Evolutionary conservation across 2,329 filamentous ascomycete genomes (phyloP).

Genomic region (Akanthomyces lecanii): DNA sequence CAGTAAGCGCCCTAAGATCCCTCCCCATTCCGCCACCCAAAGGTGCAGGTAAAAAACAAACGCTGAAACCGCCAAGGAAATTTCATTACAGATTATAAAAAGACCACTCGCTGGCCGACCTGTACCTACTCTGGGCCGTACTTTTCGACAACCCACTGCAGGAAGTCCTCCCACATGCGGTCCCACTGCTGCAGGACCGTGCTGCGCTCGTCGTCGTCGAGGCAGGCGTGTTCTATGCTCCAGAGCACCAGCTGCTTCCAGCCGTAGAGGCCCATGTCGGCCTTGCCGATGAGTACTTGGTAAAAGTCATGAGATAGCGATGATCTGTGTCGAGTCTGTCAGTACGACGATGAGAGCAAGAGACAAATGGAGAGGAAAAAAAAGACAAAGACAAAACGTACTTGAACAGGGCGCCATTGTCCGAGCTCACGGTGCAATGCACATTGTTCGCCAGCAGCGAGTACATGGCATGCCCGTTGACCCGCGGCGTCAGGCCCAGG

Average conservation of each 20-base stretch:
- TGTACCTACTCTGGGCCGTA: conserved; percentile 27
- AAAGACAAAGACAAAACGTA: conserved; percentile 29
- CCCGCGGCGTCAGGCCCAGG: conserved; percentile 61
- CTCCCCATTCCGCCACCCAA: no score
- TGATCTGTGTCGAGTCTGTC: conserved; percentile 43
- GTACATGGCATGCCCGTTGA: conserved; percentile 64
- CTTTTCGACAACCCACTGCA: conserved; percentile 45
- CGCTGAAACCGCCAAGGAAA: not conserved
- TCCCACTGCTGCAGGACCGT: conserved; percentile 44
- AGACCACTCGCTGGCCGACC: not conserved
- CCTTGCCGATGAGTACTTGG: conserved; percentile 66
- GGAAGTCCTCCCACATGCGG: conserved; percentile 54
- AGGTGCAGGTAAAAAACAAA: not conserved
- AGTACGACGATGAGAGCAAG: no score
- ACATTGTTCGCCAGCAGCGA: conserved; percentile 66
- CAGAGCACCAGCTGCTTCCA: conserved; percentile 65
- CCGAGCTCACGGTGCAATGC: conserved; percentile 69
- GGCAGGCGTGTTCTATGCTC: conserved; percentile 59
- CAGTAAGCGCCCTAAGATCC: no score
- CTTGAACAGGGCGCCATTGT: conserved; percentile 71
- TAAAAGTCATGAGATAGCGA: conserved; percentile 74
- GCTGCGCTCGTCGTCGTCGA: conserved; percentile 40
- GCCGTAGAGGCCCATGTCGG: conserved; percentile 62
- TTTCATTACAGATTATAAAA: no score
- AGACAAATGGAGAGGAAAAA: no score